These are phyloP conservation scores for Venturia nashicola DNA, from an alignment of 2,329 filamentous ascomycete species.

Conservation along the genomic window DNA sequence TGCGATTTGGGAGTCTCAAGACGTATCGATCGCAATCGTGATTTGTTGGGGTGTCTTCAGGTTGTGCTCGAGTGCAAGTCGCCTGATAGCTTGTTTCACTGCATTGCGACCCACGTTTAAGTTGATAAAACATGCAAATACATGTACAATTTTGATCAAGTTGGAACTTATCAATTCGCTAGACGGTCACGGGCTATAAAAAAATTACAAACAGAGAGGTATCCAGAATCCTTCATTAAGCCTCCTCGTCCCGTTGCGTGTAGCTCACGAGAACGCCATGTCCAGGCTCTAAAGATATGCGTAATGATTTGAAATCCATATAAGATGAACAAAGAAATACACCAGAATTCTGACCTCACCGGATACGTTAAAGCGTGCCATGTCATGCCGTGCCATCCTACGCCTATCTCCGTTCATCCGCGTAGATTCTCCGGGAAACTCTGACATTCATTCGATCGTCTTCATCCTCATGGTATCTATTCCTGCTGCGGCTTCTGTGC, in stretches of 20 bases:
- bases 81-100: neutral
- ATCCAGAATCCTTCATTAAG: neutral
- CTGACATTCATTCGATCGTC: constrained; percentile 13
- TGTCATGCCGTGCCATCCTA: neutral
- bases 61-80: neutral
- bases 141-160: neutral
- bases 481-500: constrained; percentile 14
- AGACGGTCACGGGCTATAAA: neutral
- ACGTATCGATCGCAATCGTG: neutral
- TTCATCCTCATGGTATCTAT: constrained; percentile 7
- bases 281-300: neutral
- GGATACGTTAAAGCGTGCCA: neutral
- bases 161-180: too few relatives aligned
- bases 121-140: neutral
- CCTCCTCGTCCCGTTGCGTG: neutral
- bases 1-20: neutral
- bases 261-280: neutral
- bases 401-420: neutral
- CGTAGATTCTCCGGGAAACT: neutral
- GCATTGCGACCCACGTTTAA: neutral
- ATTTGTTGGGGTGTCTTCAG: neutral
- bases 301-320: neutral
- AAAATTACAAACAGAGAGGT: neutral
- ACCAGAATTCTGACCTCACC: neutral
- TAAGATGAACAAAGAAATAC: neutral